phyloP scores from a whole-genome alignment of 805 yeast species.

The Starmera quercuum region DNA sequence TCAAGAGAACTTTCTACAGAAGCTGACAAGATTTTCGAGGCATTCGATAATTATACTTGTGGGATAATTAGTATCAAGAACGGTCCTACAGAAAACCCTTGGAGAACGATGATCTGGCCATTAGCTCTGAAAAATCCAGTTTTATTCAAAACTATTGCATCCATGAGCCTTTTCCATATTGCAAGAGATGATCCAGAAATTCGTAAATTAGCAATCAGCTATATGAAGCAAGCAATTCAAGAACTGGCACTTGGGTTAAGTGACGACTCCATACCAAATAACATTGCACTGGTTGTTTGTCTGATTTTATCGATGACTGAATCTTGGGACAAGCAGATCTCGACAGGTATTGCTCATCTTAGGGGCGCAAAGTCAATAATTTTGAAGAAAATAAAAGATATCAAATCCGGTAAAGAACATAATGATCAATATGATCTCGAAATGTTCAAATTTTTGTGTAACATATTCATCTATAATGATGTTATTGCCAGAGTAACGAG shows the following conservation, averaged over 20 bases:
- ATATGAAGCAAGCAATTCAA: constrained; percentile 53
- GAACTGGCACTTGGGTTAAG: constrained; percentile 52
- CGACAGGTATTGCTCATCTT: constrained; percentile 63
- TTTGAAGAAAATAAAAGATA: constrained; percentile 29
- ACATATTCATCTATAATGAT: constrained; percentile 63
- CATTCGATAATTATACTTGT: constrained; percentile 40
- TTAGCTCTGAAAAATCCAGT: constrained; percentile 48
- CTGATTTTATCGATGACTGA: constrained; percentile 57
- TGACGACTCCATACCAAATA: constrained; percentile 42
- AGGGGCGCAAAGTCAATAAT: constrained; percentile 61
- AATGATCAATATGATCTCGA: constrained; percentile 7
- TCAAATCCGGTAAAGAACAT: constrained; percentile 7
- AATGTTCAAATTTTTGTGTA: constrained; percentile 34
- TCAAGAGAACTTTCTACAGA: constrained; percentile 3
- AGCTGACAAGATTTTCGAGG: constrained; percentile 17
- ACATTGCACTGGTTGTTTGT: constrained; percentile 60
- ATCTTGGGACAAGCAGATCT: constrained; percentile 60
- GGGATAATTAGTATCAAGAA: constrained; percentile 56
- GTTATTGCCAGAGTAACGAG: constrained; percentile 61
- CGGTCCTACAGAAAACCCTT: constrained; percentile 61
- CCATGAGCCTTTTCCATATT: constrained; percentile 60
- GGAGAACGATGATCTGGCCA: constrained; percentile 54
- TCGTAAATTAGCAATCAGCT: constrained; percentile 41
- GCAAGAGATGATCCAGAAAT: constrained; percentile 36
- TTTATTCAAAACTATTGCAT: constrained; percentile 52